Percentiles rank a stretch among this genome's conserved stretches.
Conservation (phyloP, 768 basidiomycete genomes). For the Mycena vulgaris region DNA sequence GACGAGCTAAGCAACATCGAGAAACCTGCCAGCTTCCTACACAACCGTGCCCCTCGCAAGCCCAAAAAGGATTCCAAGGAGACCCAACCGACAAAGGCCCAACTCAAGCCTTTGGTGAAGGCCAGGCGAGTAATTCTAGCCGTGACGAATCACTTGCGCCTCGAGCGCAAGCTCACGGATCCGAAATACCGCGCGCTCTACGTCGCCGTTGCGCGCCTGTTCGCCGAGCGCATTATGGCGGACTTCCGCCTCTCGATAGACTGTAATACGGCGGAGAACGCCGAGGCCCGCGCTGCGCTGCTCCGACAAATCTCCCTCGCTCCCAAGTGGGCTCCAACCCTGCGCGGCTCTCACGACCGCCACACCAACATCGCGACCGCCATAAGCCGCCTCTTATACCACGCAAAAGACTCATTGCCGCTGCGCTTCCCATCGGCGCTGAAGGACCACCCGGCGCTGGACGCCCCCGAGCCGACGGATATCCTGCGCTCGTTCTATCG, state of each 20-base stretch:
- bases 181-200: conserved; percentile 75
- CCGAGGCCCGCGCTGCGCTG: conserved; percentile 48
- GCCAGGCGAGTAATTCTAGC: conserved; percentile 43
- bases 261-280: conserved; percentile 51
- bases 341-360: conserved; percentile 71
- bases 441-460: conserved; percentile 42
- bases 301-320: conserved; percentile 68
- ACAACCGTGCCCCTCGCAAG: conserved; percentile 34
- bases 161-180: conserved; percentile 57
- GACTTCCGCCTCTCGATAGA: conserved; percentile 62
- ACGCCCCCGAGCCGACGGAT: conserved; percentile 47
- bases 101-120: conserved; percentile 41
- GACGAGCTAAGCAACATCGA: conserved; percentile 60
- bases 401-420: conserved; percentile 47
- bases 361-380: conserved; percentile 77
- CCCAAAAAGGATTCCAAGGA: background rate
- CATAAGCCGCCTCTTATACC: conserved; percentile 68
- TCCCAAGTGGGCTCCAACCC: conserved; percentile 81
- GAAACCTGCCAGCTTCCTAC: conserved; percentile 47
- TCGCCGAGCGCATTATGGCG: conserved; percentile 63
- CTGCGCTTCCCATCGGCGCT: conserved; percentile 51
- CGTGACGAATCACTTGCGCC: conserved; percentile 49
- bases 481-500: conserved; percentile 72
- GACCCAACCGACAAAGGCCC: background rate
- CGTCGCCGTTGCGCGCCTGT: conserved; percentile 73